A percentile compares a stretch with the other conserved stretches of the same genome.
phyloP scores from a whole-genome alignment of 768 basidiomycete genomes.

The Mycena vitilis region DNA sequence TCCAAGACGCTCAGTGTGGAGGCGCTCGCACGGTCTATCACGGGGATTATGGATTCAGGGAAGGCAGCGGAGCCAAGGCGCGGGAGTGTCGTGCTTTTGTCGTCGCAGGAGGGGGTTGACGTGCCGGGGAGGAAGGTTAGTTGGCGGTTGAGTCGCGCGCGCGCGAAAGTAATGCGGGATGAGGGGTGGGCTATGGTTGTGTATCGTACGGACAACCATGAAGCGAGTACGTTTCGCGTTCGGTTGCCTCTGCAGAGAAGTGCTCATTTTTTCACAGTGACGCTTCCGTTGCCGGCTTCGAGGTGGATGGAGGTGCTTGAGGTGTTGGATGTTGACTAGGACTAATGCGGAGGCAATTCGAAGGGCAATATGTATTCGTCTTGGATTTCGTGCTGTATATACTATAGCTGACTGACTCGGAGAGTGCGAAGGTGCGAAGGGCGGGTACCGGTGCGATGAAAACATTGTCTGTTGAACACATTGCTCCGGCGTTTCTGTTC shows the following conservation, averaged over 20 bases:
- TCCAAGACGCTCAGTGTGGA: neutral
- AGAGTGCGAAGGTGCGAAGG: no score
- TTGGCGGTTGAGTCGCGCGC: constrained; percentile 25
- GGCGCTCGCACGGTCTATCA: neutral
- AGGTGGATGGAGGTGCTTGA: constrained; percentile 12
- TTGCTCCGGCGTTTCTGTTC: no score
- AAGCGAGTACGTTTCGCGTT: constrained; percentile 10
- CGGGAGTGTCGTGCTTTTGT: neutral
- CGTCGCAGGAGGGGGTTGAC: constrained; percentile 15
- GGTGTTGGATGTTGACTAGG: constrained; percentile 13
- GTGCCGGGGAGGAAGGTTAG: constrained; percentile 15
- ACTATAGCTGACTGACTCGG: no score
- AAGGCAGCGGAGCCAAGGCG: neutral
- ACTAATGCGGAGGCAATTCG: no score
- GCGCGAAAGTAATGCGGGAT: constrained; percentile 15
- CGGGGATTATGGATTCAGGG: constrained; percentile 17
- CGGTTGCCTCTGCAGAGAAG: neutral
- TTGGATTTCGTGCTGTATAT: neutral
- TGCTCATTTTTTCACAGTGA: neutral
- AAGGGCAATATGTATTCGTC: neutral
- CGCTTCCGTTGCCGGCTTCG: constrained; percentile 5
- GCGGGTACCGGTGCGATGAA: no score
- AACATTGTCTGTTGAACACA: no score
- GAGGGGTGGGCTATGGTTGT: constrained; percentile 29
- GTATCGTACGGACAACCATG: constrained; percentile 22